Evolutionary conservation across 2,329 filamentous ascomycete genomes (phyloP), one percentile per base, ranked within the genome.

Genomic region (Paecilomyces formosus): DNA sequence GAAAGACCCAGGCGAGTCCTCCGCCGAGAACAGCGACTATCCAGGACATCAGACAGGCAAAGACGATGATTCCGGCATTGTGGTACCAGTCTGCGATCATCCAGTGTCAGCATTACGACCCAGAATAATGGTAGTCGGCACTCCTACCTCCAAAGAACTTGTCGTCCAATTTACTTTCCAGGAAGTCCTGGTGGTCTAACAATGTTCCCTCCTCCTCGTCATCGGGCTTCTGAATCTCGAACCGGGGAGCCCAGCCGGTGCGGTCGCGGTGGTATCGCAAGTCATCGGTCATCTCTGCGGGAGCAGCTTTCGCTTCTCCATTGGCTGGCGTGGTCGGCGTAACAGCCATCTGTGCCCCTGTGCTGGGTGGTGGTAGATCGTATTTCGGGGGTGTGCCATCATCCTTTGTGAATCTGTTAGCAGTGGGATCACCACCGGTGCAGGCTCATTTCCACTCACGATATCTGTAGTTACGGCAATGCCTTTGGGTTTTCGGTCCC

Each of bases 11-110:
- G 60, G 85, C 92, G 13, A 99, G 81, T 22, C 94, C 94, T 61
- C 94, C 94, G 51, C 95, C 94, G 9, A 99, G 80, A 21, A 93
- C 81, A 30, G 92, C 93, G 39, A 97, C 82, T 3, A 96, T 81
- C 92, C 93, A 99, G 22, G 93, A 96, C 30, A 85, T 80, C 56
- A 99, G 79, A 71, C 92, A 97, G 55, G 93, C 91, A 70, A 99
- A 97, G 64, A 93, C 82, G 70, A 99, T 97, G 61, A 99, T 79
- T n/a, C 81, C 94, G 2, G 92, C 87, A 74, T 99, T 99, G 75
- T 99, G 92, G 74, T 97, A 99, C 94, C 94, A 99, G 73, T 97
- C 92, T 90, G 63, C 55, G n/a, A n/a, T 11, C 22, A 60, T 60
- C 53, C 57, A 54, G 13, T n/a, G 31, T 30, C 13, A 52, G 58